Evolutionary conservation across 345 rosid genomes (phyloP).

Genomic region (Salix purpurea): DNA sequence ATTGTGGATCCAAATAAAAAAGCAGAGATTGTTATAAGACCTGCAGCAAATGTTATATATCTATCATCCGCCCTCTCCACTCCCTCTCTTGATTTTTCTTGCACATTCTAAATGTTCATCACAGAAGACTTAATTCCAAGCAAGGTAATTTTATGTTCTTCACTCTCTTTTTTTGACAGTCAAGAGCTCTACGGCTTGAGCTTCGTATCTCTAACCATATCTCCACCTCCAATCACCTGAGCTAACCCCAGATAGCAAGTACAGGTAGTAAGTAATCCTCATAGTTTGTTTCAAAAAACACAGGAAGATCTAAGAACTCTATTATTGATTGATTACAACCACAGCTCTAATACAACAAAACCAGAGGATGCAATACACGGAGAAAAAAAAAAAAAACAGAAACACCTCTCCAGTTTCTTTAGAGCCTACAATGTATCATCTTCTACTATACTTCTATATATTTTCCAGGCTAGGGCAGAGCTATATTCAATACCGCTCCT

Average conservation of each 20-base stretch:
- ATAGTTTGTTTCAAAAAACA: not conserved
- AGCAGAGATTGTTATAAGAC: not conserved
- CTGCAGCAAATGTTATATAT: not conserved
- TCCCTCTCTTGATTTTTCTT: no score
- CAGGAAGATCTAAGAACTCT: not conserved
- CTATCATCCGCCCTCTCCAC: no score
- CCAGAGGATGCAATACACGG: not conserved
- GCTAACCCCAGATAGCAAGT: not conserved
- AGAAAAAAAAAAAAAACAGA: not conserved
- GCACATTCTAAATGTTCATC: no score
- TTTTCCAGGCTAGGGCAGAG: not conserved
- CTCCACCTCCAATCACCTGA: not conserved
- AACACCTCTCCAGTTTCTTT: not conserved
- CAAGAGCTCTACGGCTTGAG: not conserved
- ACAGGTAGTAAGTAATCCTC: not conserved
- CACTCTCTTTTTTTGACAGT: not conserved
- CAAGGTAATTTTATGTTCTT: not conserved
- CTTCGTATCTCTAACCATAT: not conserved
- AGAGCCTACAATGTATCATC: constrained; percentile 4
- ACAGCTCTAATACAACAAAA: not conserved
- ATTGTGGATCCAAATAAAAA: not conserved
- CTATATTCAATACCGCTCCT: not conserved
- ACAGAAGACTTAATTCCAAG: no score
- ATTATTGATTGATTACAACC: not conserved
- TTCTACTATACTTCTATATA: not conserved